Conservation (phyloP, 1,284 basidiomycete genomes). For the Violaceomyces palustris region DNA sequence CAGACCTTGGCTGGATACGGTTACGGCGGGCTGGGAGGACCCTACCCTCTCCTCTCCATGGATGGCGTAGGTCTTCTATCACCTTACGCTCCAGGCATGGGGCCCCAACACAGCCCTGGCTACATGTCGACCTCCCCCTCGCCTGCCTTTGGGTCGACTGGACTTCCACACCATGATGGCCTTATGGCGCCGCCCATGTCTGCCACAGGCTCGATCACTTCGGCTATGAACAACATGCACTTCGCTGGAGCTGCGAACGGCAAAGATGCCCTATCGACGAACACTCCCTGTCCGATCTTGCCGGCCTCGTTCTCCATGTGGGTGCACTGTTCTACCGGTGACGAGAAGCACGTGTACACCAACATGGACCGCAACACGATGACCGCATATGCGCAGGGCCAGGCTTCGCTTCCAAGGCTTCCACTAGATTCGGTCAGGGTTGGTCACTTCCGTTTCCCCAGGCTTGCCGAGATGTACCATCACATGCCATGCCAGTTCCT, state of each 20-base stretch:
- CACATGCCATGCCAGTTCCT: constrained; percentile 54
- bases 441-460: constrained; percentile 48
- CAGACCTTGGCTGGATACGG: constrained; percentile 49
- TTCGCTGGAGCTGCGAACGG: constrained; percentile 17
- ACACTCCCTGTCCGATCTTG: constrained; percentile 35
- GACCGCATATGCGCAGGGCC: constrained; percentile 33
- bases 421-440: constrained; percentile 35
- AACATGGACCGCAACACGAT: constrained; percentile 41
- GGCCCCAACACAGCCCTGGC: too few relatives aligned
- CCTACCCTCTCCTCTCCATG: constrained; percentile 27
- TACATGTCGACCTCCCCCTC: too few relatives aligned
- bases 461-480: constrained; percentile 50
- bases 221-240: constrained; percentile 42
- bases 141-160: background rate
- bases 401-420: constrained; percentile 33
- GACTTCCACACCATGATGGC: background rate
- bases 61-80: constrained; percentile 29
- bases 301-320: constrained; percentile 51
- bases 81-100: constrained; percentile 34
- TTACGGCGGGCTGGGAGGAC: constrained; percentile 42
- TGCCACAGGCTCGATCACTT: constrained; percentile 37
- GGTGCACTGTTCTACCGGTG: constrained; percentile 39
- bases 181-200: constrained; percentile 30
- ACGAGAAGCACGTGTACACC: constrained; percentile 49
- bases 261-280: constrained; percentile 25